Evolutionary conservation across 1,284 basidiomycete species (phyloP), one percentile per base, ranked within the genome.

Genomic region (Tilletia indica): DNA sequence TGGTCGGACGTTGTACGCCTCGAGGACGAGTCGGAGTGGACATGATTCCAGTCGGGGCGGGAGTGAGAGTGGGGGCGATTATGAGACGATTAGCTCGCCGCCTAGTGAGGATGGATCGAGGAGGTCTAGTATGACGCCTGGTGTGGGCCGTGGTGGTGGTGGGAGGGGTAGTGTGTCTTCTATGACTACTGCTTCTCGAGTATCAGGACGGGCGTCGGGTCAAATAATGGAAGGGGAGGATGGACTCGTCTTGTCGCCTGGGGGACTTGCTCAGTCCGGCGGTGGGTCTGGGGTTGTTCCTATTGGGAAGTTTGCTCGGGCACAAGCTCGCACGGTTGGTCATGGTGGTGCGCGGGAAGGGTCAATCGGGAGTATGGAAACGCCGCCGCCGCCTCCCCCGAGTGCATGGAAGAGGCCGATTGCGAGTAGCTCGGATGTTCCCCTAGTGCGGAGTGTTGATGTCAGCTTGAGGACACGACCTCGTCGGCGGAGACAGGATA

Each of bases 51-150:
- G 51, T 54, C 51, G 34, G 12, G 38, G 31, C 16, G 61, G 61
- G 11, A 64, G 61, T 21, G 61, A 64, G 61, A 64, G 61, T 21
- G 61, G 61, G 4, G 61, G 61, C 4, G 61, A 64, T 25, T 39
- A 39, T n/a, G 36, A 64, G 34, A 39, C 34, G 16, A n/a, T 64
- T 38, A 38, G 34, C 61, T 64, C 61, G 16, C 61, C 61, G 6
- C 61, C 61, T n/a, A 64, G 61, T 39, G 61, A 64, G 36, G 34
- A 12, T 34, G 61, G 61, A 16, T 64, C 61, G 11, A 34, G 61
- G 3, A 5, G 36, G 12, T 64, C 61, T 1, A 64, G 61, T 38
- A 19, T 64, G 34, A 42, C 38, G 36, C 61, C 61, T 12, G 38
- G 19, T 34, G 25, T 31, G 25, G 25, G 25, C 25, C 25, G 25